A percentile compares a stretch with the other conserved stretches of the same genome.
Conservation (phyloP, 1,284 basidiomycete species). For the Hemileia vastatrix region DNA sequence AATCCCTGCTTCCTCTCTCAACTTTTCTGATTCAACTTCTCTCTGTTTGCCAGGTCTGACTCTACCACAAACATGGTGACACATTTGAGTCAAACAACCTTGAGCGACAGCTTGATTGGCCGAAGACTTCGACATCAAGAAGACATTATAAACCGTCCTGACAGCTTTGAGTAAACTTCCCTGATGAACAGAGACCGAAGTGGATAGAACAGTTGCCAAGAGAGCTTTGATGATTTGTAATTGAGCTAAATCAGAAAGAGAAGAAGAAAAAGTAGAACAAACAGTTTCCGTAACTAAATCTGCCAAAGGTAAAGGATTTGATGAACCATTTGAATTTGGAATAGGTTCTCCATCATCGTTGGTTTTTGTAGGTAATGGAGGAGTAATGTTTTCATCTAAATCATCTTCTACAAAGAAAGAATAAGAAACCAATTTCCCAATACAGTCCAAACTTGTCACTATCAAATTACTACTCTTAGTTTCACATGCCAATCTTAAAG, state of each 20-base stretch:
- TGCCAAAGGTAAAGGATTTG: too few species aligned
- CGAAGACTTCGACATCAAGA: slow-evolving; percentile 37
- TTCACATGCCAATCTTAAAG: slow-evolving; percentile 38
- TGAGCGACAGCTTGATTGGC: slow-evolving; percentile 42
- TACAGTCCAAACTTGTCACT: slow-evolving; percentile 40
- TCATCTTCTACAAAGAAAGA: slow-evolving; percentile 41
- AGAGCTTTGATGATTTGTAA: slow-evolving; percentile 45
- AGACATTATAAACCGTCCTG: slow-evolving; percentile 44
- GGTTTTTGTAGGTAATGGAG: neutral
- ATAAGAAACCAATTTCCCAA: slow-evolving; percentile 42
- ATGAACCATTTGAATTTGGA: slow-evolving; percentile 16
- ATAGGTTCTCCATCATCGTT: slow-evolving; percentile 21
- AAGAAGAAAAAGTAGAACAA: slow-evolving; percentile 35
- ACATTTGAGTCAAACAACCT: slow-evolving; percentile 42
- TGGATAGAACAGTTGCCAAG: slow-evolving; percentile 38
- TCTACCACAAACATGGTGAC: slow-evolving; percentile 40
- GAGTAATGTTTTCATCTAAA: too few species aligned
- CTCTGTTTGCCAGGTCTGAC: slow-evolving; percentile 17
- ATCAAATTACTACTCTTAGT: slow-evolving; percentile 36
- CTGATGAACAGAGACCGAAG: slow-evolving; percentile 39
- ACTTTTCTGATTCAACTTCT: too few species aligned
- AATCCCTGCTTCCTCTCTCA: neutral
- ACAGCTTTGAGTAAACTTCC: slow-evolving; percentile 39
- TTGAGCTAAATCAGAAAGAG: slow-evolving; percentile 23
- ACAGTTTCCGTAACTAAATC: slow-evolving; percentile 42